Evolutionary conservation across 768 basidiomycete genomes (phyloP).

Genomic region (Auricularia sp.): DNA sequence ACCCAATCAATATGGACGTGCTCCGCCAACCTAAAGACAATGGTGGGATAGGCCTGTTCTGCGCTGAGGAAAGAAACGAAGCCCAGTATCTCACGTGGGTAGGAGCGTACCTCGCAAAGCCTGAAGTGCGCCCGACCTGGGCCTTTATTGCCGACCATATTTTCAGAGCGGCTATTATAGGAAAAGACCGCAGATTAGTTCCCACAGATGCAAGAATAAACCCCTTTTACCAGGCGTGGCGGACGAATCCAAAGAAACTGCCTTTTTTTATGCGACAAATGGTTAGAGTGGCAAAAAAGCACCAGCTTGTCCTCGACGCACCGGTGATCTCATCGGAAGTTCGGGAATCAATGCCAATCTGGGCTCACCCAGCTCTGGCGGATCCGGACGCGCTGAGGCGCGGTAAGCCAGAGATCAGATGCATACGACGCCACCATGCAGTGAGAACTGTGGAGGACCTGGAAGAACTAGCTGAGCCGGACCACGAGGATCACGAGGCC

Average conservation of each 20-base stretch:
- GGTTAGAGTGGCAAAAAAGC: neutral
- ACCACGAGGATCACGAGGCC: neutral
- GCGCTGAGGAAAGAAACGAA: neutral
- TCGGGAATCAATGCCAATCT: neutral
- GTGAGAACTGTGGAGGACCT: neutral
- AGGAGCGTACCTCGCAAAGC: neutral
- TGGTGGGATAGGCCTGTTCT: neutral
- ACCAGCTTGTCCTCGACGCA: neutral
- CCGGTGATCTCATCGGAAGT: neutral
- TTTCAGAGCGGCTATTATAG: neutral
- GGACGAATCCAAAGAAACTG: neutral
- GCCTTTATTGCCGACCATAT: slow-evolving; percentile 7
- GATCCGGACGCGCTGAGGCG: neutral
- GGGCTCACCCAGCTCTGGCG: neutral
- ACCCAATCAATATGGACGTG: neutral
- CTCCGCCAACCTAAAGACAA: neutral
- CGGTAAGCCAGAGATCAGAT: neutral
- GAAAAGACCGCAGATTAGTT: neutral
- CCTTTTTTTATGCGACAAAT: neutral
- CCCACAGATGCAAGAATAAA: neutral
- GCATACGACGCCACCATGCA: neutral
- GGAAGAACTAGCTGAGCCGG: neutral
- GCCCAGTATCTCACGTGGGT: neutral
- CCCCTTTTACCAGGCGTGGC: neutral
- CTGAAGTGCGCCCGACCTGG: slow-evolving; percentile 5